A percentile compares a stretch with the other conserved stretches of the same genome.
Conservation (phyloP, 2,329 filamentous ascomycete species). For the Aspergillus tanneri region DNA sequence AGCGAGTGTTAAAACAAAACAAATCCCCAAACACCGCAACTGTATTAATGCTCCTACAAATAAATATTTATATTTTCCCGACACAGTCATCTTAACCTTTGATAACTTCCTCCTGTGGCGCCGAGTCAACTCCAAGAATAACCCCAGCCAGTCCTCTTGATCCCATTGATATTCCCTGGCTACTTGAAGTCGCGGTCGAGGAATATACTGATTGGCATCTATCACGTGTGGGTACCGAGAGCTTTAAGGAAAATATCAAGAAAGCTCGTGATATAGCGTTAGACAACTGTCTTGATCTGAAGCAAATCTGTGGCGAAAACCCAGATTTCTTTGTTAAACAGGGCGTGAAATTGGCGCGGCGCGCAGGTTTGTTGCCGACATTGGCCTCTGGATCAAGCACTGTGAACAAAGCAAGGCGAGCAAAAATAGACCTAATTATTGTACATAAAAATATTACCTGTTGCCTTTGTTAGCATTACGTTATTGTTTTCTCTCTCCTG, state of each 20-base stretch:
- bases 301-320: conserved; percentile 13
- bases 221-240: conserved; percentile 12
- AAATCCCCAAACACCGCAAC: conserved; percentile 22
- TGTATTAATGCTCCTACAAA: no score
- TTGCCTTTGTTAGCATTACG: no score
- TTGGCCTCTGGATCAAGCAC: no score
- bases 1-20: conserved; percentile 18
- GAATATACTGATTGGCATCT: conserved; percentile 16
- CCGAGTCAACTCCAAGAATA: background rate
- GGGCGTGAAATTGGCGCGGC: no score
- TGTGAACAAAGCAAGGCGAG: no score
- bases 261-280: conserved; percentile 16
- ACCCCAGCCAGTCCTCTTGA: no score
- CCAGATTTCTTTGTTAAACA: conserved; percentile 15
- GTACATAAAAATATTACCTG: no score
- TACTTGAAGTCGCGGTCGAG: conserved; percentile 14
- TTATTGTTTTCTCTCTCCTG: no score
- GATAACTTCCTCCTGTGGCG: background rate
- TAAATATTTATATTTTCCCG: conserved; percentile 15
- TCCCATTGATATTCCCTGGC: conserved; percentile 7
- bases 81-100: conserved; percentile 15
- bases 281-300: conserved; percentile 17
- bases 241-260: conserved; percentile 13
- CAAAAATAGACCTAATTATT: no score
- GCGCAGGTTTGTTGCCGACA: no score